Evolutionary conservation across 169 alveolate genomes (phyloP), one percentile per base, ranked within the genome.

Genomic region (Amoebophrya sp.): DNA sequence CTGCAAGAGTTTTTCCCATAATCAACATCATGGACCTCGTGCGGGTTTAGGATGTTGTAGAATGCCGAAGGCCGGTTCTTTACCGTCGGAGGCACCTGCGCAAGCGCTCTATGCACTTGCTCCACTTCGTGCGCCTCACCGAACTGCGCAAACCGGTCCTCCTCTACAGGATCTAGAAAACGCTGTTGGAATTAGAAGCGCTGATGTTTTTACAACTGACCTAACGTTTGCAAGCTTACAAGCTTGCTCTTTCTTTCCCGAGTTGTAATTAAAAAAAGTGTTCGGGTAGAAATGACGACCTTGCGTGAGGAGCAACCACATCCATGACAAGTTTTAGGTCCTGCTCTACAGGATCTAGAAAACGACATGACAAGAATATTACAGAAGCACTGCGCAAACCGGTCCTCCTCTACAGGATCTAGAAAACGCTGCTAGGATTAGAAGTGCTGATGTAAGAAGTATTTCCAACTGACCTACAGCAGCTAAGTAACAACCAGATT

Each of bases 41-140:
- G n/a, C 65, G 83, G 83, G n/a, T 65, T 65, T 6, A 65, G 3
- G 33, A 65, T 18, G 83, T 18, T 65, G 83, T 65, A 65, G 33
- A 65, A 65, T 1, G 83, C 83, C 38, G 33, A 1, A 1, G 12
- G 83, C 83, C 83, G 83, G 83, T 65, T 65, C 83, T 65, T 65
- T 65, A 65, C n/a, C 83, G 83, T 65, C 38, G 83, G 83, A 1
- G 83, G 83, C 83, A 65, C 83, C 83, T 65, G 83, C 33, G 83
- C 83, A 65, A 65, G 33, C 83, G 83, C 83, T 6, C 83, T 29
- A 36, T 65, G 83, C 10, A 65, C 83, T 36, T 65, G 83, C 26
- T 65, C 83, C 12, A 65, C 83, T 36, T 65, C 83, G 83, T 65
- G 83, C 33, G 83, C 83, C 83, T 65, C 83, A 29, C n/a, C 38